Conservation (phyloP, 2,329 filamentous ascomycete species). For the Aspergillus tanneri region DNA sequence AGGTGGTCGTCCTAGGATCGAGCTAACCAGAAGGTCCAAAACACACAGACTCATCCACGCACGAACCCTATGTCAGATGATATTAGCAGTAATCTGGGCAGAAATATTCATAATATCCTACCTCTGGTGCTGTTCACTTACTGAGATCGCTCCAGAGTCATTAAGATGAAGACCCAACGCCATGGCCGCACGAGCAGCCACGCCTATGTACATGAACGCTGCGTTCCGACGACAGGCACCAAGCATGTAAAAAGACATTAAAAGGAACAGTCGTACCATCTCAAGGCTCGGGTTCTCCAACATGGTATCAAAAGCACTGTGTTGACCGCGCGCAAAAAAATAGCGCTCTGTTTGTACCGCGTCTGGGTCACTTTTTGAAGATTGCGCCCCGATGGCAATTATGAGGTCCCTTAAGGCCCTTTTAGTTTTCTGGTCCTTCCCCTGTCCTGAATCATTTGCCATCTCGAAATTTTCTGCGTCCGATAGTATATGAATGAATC, state of each 20-base stretch:
- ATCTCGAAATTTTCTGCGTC: constrained; percentile 33
- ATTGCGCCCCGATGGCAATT: constrained; percentile 56
- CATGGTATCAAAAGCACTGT: constrained; percentile 51
- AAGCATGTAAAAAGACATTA: constrained; percentile 61
- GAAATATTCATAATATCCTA: constrained; percentile 6
- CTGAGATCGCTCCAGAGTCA: constrained; percentile 17
- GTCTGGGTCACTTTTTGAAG: constrained; percentile 32
- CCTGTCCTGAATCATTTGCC: constrained; percentile 8
- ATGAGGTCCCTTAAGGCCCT: constrained; percentile 45
- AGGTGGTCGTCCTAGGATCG: constrained; percentile 50
- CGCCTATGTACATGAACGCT: constrained; percentile 63
- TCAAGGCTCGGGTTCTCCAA: constrained; percentile 56
- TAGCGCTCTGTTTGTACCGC: constrained; percentile 34
- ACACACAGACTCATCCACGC: constrained; percentile 51
- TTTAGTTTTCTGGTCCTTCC: constrained; percentile 23
- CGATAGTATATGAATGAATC: constrained; percentile 37
- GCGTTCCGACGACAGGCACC: constrained; percentile 59
- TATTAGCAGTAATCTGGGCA: neutral
- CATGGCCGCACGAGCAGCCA: constrained; percentile 58
- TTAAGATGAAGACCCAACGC: constrained; percentile 58
- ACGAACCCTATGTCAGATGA: constrained; percentile 33
- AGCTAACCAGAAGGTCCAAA: constrained; percentile 50
- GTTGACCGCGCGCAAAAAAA: constrained; percentile 52
- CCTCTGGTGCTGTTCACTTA: constrained; percentile 22
- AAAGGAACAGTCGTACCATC: constrained; percentile 53